phyloP scores from a whole-genome alignment of 2,329 filamentous ascomycete genomes.

The Pyrenochaeta sp. region DNA sequence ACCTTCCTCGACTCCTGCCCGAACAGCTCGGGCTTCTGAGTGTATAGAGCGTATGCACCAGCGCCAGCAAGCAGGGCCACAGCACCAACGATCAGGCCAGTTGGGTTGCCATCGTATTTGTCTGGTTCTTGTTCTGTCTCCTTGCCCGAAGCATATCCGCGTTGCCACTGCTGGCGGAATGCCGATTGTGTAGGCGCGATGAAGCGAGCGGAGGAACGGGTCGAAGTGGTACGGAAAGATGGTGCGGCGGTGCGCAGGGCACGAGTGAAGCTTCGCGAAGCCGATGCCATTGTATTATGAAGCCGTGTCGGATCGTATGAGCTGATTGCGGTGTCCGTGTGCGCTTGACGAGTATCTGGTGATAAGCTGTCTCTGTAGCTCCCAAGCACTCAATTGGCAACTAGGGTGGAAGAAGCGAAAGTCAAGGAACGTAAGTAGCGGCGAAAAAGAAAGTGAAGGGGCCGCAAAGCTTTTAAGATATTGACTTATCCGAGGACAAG shows the following conservation, averaged over 20 bases:
- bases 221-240: constrained; percentile 65
- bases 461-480: constrained; percentile 22
- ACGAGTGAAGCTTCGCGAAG: constrained; percentile 48
- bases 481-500: constrained; percentile 11
- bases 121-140: constrained; percentile 56
- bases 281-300: constrained; percentile 42
- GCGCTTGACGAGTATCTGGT: background rate
- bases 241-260: constrained; percentile 50
- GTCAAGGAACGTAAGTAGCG: constrained; percentile 14
- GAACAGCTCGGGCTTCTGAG: constrained; percentile 61
- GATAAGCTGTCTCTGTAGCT: constrained; percentile 7
- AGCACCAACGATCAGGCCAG: constrained; percentile 47
- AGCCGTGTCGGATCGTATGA: background rate
- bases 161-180: constrained; percentile 80
- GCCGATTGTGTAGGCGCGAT: constrained; percentile 68
- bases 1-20: constrained; percentile 49
- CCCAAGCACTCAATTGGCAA: constrained; percentile 20
- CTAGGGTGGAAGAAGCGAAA: constrained; percentile 1
- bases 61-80: constrained; percentile 39
- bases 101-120: constrained; percentile 60
- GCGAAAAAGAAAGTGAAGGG: background rate
- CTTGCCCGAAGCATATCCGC: constrained; percentile 73
- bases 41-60: constrained; percentile 56
- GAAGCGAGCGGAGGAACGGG: constrained; percentile 64
- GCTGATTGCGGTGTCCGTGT: background rate